These are phyloP conservation scores for Microbotryomycetes sp. DNA, from an alignment of 1,284 basidiomycete species.

Conservation along the genomic window DNA sequence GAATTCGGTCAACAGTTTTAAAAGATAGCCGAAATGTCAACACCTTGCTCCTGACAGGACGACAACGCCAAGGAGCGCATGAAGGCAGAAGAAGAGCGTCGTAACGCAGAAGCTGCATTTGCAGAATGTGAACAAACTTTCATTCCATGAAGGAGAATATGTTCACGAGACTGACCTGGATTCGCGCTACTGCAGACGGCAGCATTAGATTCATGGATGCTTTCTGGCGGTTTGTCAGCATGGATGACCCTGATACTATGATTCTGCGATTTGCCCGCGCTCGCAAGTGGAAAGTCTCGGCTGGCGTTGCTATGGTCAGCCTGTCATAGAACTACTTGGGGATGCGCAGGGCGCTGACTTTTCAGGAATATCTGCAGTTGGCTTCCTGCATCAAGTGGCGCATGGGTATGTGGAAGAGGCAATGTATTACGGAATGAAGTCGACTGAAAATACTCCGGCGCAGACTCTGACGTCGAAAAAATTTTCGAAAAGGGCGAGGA, in stretches of 20 bases:
- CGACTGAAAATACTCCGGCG: constrained; percentile 16
- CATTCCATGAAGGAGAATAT: too few relatives aligned
- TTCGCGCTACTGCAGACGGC: constrained; percentile 34
- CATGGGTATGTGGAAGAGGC: constrained; percentile 15
- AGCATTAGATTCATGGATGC: constrained; percentile 39
- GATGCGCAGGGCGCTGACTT: neutral
- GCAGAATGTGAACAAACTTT: constrained; percentile 32
- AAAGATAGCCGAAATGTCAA: neutral
- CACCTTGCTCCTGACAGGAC: constrained; percentile 7
- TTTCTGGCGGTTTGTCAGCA: constrained; percentile 41
- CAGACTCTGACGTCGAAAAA: constrained; percentile 38
- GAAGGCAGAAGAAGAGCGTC: constrained; percentile 40
- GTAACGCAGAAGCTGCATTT: constrained; percentile 41
- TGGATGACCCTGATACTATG: constrained; percentile 32
- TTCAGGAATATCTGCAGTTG: neutral
- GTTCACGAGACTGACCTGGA: neutral
- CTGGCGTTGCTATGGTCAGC: constrained; percentile 44
- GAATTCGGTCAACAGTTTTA: too few relatives aligned
- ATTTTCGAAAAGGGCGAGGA: constrained; percentile 43
- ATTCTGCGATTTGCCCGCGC: constrained; percentile 44
- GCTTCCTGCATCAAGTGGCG: constrained; percentile 35
- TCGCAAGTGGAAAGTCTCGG: constrained; percentile 43
- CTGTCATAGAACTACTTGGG: constrained; percentile 1
- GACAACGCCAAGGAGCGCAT: constrained; percentile 38
- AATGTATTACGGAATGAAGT: constrained; percentile 40